Base-by-base conservation (phyloP, 352 stramenopile species). In the Aphanomyces cochlioides region DNA sequence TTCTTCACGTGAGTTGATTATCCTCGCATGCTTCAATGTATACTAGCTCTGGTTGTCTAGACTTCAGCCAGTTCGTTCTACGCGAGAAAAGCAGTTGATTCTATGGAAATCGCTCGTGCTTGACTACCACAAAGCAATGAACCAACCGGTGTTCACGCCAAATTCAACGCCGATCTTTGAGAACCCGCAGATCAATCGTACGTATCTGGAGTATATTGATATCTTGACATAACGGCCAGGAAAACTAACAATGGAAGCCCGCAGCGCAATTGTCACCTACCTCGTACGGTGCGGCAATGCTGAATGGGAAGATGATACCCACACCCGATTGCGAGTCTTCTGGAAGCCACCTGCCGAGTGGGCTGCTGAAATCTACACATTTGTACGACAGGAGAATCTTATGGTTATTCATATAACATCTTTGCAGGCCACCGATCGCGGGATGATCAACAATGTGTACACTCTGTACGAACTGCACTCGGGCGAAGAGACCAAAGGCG, bases 391-490 rank as follows among this genome's bases (percentile, higher is more conserved):
- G 3, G 56, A 59, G 28, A 28, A 28, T 28, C 28, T 28, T 28
- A 48, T 37, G 43, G 54, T 37, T 65, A 12, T 19, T 19, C 17
- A 36, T 45, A 15, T 17, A 36, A 66, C 17, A 41, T 36, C n/a
- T 67, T 43, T 63, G 4, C 13, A 92, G 86, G 84, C 84, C 19
- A 86, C 81, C 50, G 79, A 86, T 17, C 77, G 84, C 41, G 83
- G 78, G 5, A 94, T 94, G 87, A 28, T 92, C 50, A 84, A 81
- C 56, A 92, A 90, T 39, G 85, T 94, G 15, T 94, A 90, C 59
- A 94, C 87, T 43, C 80, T 94, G 38, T 94, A 92, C 72, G 87
- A 94, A 70, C 74, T 94, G 56, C 92, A 94, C 68, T 84, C 87
- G 8, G 87, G 87, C 47, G 87, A 92, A 65, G 85, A 94, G 60